phyloP scores from a whole-genome alignment of 225 moss, liverwort and hornwort species.

The Thuidium tamariscinum region DNA sequence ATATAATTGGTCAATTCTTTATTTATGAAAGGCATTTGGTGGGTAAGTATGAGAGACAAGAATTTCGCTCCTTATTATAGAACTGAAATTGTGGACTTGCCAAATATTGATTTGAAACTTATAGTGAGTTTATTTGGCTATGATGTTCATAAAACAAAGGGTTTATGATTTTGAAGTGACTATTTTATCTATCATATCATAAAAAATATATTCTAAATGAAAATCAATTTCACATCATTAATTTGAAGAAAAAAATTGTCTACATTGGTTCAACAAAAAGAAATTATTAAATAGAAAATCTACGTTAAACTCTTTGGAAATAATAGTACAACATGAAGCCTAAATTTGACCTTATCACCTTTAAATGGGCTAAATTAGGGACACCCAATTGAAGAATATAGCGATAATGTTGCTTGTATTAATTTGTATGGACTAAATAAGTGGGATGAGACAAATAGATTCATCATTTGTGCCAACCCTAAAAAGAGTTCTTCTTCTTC shows the following conservation, averaged over 20 bases:
- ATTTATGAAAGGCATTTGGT: background rate
- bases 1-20: background rate
- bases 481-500: background rate
- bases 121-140: background rate
- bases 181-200: background rate
- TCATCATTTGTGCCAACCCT: fast-evolving
- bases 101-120: background rate
- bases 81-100: background rate
- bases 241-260: background rate
- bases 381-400: background rate
- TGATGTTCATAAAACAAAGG: background rate
- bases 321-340: background rate
- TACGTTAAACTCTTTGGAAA: background rate
- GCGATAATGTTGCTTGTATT: background rate
- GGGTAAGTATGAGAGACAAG: background rate
- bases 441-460: background rate
- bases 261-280: fast-evolving
- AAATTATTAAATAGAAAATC: too few relatives aligned
- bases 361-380: background rate
- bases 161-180: background rate
- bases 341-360: background rate
- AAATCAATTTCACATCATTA: background rate
- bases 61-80: background rate
- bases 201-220: background rate
- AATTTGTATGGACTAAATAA: fast-evolving